Evolutionary conservation across 139 green algal species (phyloP), one percentile per base, ranked within the genome.

Genomic region (Astrephomene gubernaculifera): DNA sequence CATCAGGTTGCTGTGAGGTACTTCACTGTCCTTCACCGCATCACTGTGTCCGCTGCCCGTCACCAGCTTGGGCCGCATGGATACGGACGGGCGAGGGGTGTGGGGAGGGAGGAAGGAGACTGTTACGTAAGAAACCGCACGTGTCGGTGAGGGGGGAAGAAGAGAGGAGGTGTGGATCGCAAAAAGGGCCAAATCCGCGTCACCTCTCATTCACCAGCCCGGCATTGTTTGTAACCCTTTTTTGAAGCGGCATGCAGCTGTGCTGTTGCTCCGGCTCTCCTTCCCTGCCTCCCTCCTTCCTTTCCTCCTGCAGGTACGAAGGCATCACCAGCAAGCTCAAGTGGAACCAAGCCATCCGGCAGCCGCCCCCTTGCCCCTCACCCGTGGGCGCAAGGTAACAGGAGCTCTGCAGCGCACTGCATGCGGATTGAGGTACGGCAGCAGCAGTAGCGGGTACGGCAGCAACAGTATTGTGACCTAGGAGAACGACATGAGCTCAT

Each of bases 281-380:
- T 17, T 25, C 49, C 49, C 12, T 6, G 25, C 7, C 21, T 49
- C 9, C 38, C 14, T 33, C 10, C 10, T 49, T 2, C 36, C 72
- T 52, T 29, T 33, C 19, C 12, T 54, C 12, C 39, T 17, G 14
- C 76, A 84, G 78, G 78, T 95, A 96, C 68, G 89, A 97, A 43
- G 94, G 95, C 81, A 97, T 98, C 85, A 96, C 92, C 0, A 88
- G 94, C 44, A 98, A 97, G 88, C 92, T 98, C n/a, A 95, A 94
- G 64, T 98, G 95, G 95, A 89, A 89, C 54, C 78, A 86, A 44
- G 69, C 78, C 43, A 82, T 86, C 17, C 76, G 85, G 25, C 68
- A 86, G 78, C 78, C 71, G 35, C 85, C 85, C 54, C 74, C 10
- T 43, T 65, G 61, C 63, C 78, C 78, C 61, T 75, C 43, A n/a